phyloP scores from a whole-genome alignment of 2,329 filamentous ascomycete genomes.

The Salinomyces thailandicus region DNA sequence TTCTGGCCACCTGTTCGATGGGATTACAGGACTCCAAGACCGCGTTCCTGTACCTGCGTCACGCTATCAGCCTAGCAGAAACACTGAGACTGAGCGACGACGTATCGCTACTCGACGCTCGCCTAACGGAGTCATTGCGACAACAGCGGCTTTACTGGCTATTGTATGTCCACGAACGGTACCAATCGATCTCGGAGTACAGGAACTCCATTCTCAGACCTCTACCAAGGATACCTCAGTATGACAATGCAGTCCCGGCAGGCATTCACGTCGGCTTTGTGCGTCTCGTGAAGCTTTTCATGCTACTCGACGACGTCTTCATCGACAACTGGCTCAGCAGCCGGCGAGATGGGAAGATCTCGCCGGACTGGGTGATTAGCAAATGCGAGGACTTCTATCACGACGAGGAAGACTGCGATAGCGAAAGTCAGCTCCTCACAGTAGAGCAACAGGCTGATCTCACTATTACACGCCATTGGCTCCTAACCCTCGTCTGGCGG shows the following conservation, averaged over 20 bases:
- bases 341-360: no score
- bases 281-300: not conserved
- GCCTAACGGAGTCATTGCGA: not conserved
- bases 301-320: not conserved
- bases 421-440: no score
- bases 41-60: not conserved
- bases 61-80: not conserved
- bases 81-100: not conserved
- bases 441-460: not conserved
- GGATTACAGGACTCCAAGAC: not conserved
- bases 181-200: not conserved
- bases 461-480: not conserved
- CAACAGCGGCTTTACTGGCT: not conserved
- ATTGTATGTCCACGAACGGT: not conserved
- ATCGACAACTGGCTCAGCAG: not conserved
- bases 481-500: not conserved
- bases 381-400: no score
- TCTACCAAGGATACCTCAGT: not conserved
- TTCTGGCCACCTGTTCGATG: not conserved
- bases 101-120: not conserved
- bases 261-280: not conserved
- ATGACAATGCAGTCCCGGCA: not conserved
- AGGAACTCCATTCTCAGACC: not conserved
- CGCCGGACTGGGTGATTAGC: no score
- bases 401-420: no score